phyloP scores from a whole-genome alignment of 768 basidiomycete species.

The Serendipita vermifera region DNA sequence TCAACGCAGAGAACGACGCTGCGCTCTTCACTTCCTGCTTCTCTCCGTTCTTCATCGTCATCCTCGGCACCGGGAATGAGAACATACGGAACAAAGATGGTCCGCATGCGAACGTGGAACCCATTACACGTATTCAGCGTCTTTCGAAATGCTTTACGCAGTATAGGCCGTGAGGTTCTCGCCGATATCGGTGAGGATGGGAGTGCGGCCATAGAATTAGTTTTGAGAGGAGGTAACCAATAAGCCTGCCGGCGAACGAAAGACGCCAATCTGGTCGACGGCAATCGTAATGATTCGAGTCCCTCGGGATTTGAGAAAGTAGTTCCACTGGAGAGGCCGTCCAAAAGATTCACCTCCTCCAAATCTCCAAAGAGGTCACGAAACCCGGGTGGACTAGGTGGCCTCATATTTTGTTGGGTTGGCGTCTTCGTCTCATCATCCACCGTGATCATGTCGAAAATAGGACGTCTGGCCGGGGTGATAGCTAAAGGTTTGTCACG shows the following conservation, averaged over 20 bases:
- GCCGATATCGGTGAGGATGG: slow-evolving; percentile 23
- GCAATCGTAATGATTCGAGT: slow-evolving; percentile 34
- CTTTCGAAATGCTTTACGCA: slow-evolving; percentile 78
- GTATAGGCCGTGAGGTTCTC: slow-evolving; percentile 39
- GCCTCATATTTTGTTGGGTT: slow-evolving; percentile 23
- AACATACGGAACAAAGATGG: slow-evolving; percentile 79
- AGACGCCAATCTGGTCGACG: slow-evolving; percentile 58
- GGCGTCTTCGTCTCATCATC: slow-evolving; percentile 18
- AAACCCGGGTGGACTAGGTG: slow-evolving; percentile 24
- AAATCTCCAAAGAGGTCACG: slow-evolving; percentile 33
- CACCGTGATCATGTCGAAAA: slow-evolving; percentile 18
- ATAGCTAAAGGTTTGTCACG: slow-evolving; percentile 56
- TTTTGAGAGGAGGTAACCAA: slow-evolving; percentile 31
- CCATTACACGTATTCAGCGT: slow-evolving; percentile 68
- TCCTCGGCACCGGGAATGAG: slow-evolving; percentile 34
- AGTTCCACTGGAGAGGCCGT: slow-evolving; percentile 54
- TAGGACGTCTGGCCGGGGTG: slow-evolving; percentile 27
- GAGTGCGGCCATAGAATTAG: slow-evolving; percentile 40
- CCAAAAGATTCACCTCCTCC: slow-evolving; percentile 55
- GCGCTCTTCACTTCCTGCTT: slow-evolving; percentile 52
- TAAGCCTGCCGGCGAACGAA: slow-evolving; percentile 55
- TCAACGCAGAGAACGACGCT: slow-evolving; percentile 87
- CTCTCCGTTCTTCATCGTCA: slow-evolving; percentile 16
- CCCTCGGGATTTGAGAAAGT: slow-evolving; percentile 28
- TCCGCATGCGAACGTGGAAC: slow-evolving; percentile 86